Percentiles rank a stretch among this genome's conserved stretches.
These are phyloP conservation scores for Lentithecium fluviatile DNA, from an alignment of 495 filamentous ascomycete genomes.

Conservation along the genomic window DNA sequence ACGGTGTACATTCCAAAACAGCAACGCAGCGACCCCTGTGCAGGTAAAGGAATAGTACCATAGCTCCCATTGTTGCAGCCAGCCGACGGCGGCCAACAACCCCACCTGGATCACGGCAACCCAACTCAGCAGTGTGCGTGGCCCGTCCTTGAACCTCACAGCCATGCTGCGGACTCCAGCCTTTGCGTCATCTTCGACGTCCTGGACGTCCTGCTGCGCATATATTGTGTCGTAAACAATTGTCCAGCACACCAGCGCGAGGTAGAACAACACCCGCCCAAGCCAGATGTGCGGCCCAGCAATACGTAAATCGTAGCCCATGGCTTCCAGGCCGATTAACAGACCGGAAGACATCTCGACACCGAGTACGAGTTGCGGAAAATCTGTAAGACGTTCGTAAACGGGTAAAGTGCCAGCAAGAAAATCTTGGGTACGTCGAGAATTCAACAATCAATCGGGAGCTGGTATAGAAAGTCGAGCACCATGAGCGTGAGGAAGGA, in stretches of 20 bases:
- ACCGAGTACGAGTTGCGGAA: slow-evolving; percentile 15
- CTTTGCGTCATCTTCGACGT: slow-evolving; percentile 47
- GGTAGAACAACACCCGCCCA: background rate
- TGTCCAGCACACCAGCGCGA: slow-evolving; percentile 44
- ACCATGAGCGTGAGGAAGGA: background rate
- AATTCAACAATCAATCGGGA: background rate
- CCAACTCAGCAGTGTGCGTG: background rate
- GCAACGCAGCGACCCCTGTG: too few relatives aligned
- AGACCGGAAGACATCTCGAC: background rate
- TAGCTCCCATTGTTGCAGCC: background rate
- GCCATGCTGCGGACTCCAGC: slow-evolving; percentile 45
- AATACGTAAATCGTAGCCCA: background rate
- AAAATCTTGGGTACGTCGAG: background rate
- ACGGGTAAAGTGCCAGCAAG: background rate
- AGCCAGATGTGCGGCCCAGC: too few relatives aligned
- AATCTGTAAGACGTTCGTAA: slow-evolving; percentile 17
- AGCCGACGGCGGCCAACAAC: background rate
- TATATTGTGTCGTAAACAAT: slow-evolving; percentile 52
- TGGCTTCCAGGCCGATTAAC: background rate
- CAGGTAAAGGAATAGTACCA: background rate
- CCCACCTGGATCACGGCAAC: slow-evolving; percentile 2
- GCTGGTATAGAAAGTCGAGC: background rate
- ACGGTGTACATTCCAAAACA: too few relatives aligned
- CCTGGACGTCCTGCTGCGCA: slow-evolving; percentile 51
- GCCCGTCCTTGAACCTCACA: background rate